Conservation (phyloP, 106 monocot species). For the Apostasia shenzhenica region DNA sequence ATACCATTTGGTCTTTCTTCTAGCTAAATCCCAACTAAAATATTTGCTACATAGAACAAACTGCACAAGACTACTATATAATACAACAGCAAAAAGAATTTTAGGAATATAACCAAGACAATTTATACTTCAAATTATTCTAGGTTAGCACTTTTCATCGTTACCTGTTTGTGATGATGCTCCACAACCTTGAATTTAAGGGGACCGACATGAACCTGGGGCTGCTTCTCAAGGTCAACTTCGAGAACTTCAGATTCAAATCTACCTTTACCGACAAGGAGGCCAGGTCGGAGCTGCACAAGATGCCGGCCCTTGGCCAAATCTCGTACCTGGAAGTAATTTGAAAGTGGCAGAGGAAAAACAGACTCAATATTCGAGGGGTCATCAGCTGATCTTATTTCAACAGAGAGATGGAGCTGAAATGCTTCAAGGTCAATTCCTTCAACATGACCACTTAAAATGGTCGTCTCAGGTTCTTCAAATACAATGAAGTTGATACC, state of each 20-base stretch:
- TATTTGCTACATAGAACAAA: no score
- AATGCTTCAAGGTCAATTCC: slow-evolving; percentile 50
- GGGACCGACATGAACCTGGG: slow-evolving; percentile 79
- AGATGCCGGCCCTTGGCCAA: slow-evolving; percentile 71
- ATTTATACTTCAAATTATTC: no score
- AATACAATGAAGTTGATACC: slow-evolving; percentile 84
- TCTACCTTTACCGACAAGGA: slow-evolving; percentile 35
- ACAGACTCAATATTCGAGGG: slow-evolving; percentile 54
- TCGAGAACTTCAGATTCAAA: slow-evolving; percentile 83
- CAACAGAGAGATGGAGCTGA: slow-evolving; percentile 74
- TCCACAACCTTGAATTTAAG: slow-evolving; percentile 60
- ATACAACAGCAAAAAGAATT: no score
- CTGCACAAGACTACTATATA: no score
- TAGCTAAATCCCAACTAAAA: no score
- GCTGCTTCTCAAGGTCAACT: slow-evolving; percentile 64
- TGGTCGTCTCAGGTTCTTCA: slow-evolving; percentile 73
- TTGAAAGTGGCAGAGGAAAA: slow-evolving; percentile 68
- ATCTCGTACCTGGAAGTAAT: slow-evolving; percentile 73
- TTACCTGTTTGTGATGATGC: slow-evolving; percentile 75
- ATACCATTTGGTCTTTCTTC: no score
- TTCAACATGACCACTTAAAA: slow-evolving; percentile 84
- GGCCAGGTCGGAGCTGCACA: slow-evolving; percentile 58
- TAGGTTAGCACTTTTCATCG: not conserved
- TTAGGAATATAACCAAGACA: no score
- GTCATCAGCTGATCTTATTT: slow-evolving; percentile 60